Conservation (phyloP, 257 asterid genomes). For the Lantana camara region DNA sequence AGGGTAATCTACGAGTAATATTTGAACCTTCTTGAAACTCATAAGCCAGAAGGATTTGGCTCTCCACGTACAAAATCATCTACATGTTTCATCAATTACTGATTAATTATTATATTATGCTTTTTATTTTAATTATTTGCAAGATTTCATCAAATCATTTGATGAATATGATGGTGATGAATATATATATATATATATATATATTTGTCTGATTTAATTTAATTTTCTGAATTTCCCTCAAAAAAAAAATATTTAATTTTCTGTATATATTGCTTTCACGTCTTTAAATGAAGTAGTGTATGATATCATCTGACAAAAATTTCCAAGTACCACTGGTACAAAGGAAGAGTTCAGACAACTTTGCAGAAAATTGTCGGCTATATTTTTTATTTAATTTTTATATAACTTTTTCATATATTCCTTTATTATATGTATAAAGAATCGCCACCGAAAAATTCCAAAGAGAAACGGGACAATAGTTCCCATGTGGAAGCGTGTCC, state of each 20-base stretch:
- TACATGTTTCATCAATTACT: too few species aligned
- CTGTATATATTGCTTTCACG: constrained; percentile 22
- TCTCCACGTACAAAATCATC: too few species aligned
- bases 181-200: not conserved
- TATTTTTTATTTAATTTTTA: not conserved
- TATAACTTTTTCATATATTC: too few species aligned
- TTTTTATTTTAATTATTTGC: too few species aligned
- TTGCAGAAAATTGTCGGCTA: constrained; percentile 40
- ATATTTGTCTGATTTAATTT: not conserved
- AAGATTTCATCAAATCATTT: too few species aligned
- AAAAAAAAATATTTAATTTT: not conserved
- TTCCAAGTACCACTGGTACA: constrained; percentile 33
- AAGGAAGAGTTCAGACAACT: constrained; percentile 31
- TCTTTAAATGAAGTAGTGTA: constrained; percentile 32
- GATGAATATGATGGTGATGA: too few species aligned
- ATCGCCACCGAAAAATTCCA: constrained; percentile 34
- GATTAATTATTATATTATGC: too few species aligned
- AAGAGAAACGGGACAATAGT: constrained; percentile 46
- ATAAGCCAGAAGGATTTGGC: too few species aligned
- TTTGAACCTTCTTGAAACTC: not conserved
- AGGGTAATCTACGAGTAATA: too few species aligned
- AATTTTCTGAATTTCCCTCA: not conserved
- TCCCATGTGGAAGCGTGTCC: constrained; percentile 60
- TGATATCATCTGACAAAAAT: constrained; percentile 36
- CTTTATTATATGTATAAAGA: not conserved